Evolutionary conservation across 148 eudicot species (phyloP).

Genomic region (Vaccinium macrocarpon): DNA sequence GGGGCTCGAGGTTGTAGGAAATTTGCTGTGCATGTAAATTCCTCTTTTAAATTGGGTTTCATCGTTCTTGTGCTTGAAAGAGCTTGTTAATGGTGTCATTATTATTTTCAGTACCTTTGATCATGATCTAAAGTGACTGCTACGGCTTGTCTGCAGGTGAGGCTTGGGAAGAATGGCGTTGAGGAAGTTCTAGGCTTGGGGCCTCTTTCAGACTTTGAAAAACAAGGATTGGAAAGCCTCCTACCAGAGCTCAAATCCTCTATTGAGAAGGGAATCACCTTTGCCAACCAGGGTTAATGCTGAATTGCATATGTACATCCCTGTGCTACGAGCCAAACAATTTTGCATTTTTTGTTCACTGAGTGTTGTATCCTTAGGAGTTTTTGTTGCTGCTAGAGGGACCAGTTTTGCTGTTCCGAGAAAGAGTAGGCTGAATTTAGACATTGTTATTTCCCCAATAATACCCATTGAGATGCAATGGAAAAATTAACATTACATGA

Average conservation of each 20-base stretch:
- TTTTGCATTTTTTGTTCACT: not conserved
- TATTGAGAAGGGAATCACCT: constrained; percentile 74
- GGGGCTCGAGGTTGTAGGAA: not conserved
- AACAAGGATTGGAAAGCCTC: constrained; percentile 62
- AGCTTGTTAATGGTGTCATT: not conserved
- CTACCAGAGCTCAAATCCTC: constrained; percentile 69
- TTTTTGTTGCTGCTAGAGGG: constrained; percentile 5
- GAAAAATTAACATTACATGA: not conserved
- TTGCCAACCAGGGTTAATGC: constrained; percentile 45
- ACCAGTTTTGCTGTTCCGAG: not conserved
- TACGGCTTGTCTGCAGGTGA: constrained; percentile 56
- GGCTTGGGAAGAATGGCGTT: constrained; percentile 90
- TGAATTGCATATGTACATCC: not conserved
- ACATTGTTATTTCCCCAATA: not conserved
- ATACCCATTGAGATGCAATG: not conserved
- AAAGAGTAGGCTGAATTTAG: constrained; percentile 12
- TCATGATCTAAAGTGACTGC: constrained; percentile 7
- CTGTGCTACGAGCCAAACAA: not conserved
- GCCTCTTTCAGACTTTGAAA: constrained; percentile 60
- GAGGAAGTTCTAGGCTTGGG: constrained; percentile 79
- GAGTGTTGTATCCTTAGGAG: not conserved
- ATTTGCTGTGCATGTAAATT: not conserved
- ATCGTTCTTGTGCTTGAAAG: not conserved
- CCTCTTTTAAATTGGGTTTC: not conserved
- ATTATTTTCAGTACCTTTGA: not conserved